phyloP scores from a whole-genome alignment of 2,329 filamentous ascomycete genomes.

The Aspergillus intermedius region DNA sequence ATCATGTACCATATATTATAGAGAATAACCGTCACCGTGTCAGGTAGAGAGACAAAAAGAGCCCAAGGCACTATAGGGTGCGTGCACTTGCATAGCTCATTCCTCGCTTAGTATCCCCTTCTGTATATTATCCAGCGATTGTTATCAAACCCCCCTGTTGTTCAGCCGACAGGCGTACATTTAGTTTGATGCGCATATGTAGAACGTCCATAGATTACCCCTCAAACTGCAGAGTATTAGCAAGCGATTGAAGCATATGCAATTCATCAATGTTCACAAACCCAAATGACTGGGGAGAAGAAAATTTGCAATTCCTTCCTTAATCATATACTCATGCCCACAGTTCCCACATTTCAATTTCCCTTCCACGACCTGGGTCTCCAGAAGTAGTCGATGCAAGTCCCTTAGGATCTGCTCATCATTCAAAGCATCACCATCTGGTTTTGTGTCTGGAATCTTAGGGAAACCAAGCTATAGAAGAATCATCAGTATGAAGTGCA shows the following conservation, averaged over 20 bases:
- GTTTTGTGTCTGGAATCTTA: slow-evolving; percentile 58
- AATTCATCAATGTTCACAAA: slow-evolving; percentile 12
- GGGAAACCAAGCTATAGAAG: slow-evolving; percentile 68
- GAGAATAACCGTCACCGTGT: not conserved
- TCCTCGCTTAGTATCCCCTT: not conserved
- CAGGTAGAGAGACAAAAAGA: not conserved
- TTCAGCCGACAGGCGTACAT: not conserved
- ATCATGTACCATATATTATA: slow-evolving; percentile 20
- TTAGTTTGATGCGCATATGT: too few species aligned
- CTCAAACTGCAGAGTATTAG: not conserved
- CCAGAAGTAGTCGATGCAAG: slow-evolving; percentile 72
- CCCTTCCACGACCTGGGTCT: slow-evolving; percentile 84
- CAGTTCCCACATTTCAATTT: slow-evolving; percentile 87
- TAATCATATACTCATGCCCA: slow-evolving; percentile 87
- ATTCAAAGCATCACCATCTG: slow-evolving; percentile 54
- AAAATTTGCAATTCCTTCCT: slow-evolving; percentile 96
- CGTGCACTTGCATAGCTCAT: too few species aligned
- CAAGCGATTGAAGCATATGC: not conserved
- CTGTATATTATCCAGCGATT: not conserved
- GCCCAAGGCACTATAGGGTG: too few species aligned
- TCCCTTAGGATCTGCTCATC: slow-evolving; percentile 68
- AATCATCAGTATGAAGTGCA: slow-evolving; percentile 5
- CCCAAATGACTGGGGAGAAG: slow-evolving; percentile 84
- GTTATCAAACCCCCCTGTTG: not conserved
- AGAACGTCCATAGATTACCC: not conserved